Conservation (phyloP, 805 yeast genomes). For the Wickerhamiella parazyma region DNA sequence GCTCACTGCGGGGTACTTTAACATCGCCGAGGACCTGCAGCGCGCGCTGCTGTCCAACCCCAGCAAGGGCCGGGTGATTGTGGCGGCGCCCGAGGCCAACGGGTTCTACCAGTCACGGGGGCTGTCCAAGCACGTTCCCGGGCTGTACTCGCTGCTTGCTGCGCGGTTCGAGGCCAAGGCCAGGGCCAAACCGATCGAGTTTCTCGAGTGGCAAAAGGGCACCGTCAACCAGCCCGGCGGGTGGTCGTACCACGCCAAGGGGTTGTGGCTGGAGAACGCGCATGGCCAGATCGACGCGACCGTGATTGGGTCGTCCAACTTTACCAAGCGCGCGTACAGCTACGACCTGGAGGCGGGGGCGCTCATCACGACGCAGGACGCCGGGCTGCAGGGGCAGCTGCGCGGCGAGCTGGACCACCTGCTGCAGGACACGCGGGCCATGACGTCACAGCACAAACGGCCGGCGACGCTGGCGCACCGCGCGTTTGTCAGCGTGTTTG, state of each 20-base stretch:
- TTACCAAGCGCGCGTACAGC: conserved; percentile 77
- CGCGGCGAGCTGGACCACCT: conserved; percentile 49
- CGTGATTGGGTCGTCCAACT: conserved; percentile 84
- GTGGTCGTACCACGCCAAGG: conserved; percentile 98
- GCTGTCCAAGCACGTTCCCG: conserved; percentile 67
- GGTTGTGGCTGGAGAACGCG: conserved; percentile 61
- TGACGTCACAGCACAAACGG: conserved; percentile 54
- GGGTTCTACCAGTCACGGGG: conserved; percentile 83
- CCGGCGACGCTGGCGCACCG: conserved; percentile 42
- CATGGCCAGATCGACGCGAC: conserved; percentile 38
- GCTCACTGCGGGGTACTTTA: conserved; percentile 94
- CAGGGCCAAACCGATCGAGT: conserved; percentile 32
- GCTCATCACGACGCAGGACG: conserved; percentile 57
- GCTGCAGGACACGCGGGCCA: conserved; percentile 35
- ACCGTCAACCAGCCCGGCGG: conserved; percentile 68
- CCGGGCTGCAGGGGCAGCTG: conserved; percentile 43
- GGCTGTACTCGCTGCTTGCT: conserved; percentile 70
- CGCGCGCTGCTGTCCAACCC: conserved; percentile 36
- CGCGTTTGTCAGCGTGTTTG: conserved; percentile 20
- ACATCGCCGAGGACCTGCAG: conserved; percentile 66
- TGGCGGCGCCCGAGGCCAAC: conserved; percentile 89
- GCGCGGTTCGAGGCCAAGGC: conserved; percentile 49
- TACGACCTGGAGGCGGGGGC: conserved; percentile 85
- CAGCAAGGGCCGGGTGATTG: conserved; percentile 55
- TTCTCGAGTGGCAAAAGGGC: conserved; percentile 83